Base-by-base conservation (phyloP, 2,329 filamentous ascomycete genomes). In the Aspergillus aculeatinus region DNA sequence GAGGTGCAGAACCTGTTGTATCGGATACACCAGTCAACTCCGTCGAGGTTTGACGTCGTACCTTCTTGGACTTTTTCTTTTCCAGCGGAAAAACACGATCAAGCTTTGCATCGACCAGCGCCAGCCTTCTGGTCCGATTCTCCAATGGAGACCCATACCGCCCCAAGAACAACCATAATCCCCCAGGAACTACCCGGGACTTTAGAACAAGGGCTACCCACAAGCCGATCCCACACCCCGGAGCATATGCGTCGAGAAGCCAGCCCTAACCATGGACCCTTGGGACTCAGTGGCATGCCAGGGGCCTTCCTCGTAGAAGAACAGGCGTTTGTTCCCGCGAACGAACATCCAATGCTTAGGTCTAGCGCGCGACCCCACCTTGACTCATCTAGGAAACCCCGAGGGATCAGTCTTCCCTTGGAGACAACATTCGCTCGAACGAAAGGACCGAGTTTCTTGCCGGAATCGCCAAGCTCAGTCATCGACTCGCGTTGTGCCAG, bases 151-250 rank as follows among this genome's bases (percentile, higher is more conserved):
- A 14, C 16, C 7, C 23, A 55, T 11, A 4, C 25, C 14, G 19
- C 39, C 23, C 39, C 52, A 10, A 55, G 11, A 11, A 29, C 42
- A 55, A 14, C n/a, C 11, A n/a, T 33, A 3, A 27, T 35, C 12
- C 63, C 62, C 10, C 64, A 64, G 31, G 69, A 71, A 52, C 61
- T 71, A 4, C 68, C 68, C 7, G 62, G 63, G 10, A 70, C 62
- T n/a, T 55, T 71, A 16, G 69, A 70, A 49, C 68, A 71, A 60
- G 69, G 69, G 16, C 61, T 71, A 2, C 68, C 68, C 2, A 57
- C 59, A 42, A 71, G 65, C 48, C 61, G 65, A 50, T 73, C 66
- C 16, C 58, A 53, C n/a, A 71, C 68, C 9, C 69, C 69, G 23
- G 68, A 70, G 16, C 62, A 64, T n/a, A 66, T 70, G 65, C 65